Evolutionary conservation across 805 yeast species (phyloP).

Genomic region (Saitoella complicata): DNA sequence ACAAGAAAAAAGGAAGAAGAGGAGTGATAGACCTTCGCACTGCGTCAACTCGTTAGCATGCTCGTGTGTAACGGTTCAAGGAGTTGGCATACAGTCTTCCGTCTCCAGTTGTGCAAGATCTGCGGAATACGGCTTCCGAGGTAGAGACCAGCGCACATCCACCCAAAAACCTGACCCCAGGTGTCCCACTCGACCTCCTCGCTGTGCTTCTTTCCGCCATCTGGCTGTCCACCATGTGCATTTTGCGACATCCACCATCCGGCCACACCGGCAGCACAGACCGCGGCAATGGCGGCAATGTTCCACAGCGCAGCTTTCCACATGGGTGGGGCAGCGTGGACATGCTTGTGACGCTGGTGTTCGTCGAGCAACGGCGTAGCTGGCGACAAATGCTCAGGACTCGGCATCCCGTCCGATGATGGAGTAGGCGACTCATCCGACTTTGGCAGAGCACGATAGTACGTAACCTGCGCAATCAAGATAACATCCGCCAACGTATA

Average conservation of each 20-base stretch:
- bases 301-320: constrained; percentile 24
- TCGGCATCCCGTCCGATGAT: no score
- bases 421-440: no score
- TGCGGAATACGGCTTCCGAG: constrained; percentile 74
- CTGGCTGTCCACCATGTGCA: no score
- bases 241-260: no score
- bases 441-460: constrained; percentile 34
- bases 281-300: constrained; percentile 60
- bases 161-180: constrained; percentile 33
- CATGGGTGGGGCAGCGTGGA: no score
- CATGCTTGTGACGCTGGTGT: no score
- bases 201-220: no score
- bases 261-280: constrained; percentile 17
- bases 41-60: no score
- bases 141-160: constrained; percentile 49
- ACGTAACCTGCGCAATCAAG: constrained; percentile 64
- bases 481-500: constrained; percentile 84
- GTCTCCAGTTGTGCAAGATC: constrained; percentile 56
- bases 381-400: constrained; percentile 68
- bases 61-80: no score
- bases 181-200: no score
- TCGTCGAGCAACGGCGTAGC: constrained; percentile 59
- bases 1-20: constrained; percentile 58
- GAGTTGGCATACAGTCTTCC: constrained; percentile 69
- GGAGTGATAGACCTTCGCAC: constrained; percentile 45